A percentile compares a stretch with the other conserved stretches of the same genome.
These are phyloP conservation scores for Ustilago trichophora DNA, from an alignment of 1,284 basidiomycete species.

Conservation along the genomic window DNA sequence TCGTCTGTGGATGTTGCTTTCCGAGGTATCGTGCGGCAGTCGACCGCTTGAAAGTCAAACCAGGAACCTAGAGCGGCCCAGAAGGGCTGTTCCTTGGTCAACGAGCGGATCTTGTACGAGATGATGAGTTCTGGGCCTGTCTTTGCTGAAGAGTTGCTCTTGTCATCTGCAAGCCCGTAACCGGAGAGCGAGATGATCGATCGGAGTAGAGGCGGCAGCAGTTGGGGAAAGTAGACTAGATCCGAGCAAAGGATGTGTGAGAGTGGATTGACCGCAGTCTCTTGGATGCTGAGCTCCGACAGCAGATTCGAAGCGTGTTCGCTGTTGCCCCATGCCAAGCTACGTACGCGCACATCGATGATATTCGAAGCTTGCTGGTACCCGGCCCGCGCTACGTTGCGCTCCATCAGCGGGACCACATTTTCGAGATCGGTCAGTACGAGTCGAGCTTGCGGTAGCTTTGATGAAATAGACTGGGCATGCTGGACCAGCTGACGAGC, in stretches of 20 bases:
- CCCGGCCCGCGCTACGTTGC: conserved; percentile 49
- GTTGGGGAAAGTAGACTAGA: conserved; percentile 64
- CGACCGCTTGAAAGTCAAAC: conserved; percentile 77
- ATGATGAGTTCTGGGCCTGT: conserved; percentile 52
- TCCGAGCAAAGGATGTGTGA: conserved; percentile 64
- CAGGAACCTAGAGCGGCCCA: conserved; percentile 83
- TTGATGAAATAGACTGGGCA: background rate
- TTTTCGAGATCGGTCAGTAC: conserved; percentile 63
- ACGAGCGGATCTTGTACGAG: conserved; percentile 77
- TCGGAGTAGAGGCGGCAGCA: conserved; percentile 59
- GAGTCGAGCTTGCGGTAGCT: conserved; percentile 8
- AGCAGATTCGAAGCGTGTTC: conserved; percentile 28
- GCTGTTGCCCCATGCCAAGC: conserved; percentile 57
- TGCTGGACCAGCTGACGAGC: conserved; percentile 38
- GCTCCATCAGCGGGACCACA: conserved; percentile 57
- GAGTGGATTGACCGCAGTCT: conserved; percentile 10
- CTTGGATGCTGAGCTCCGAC: conserved; percentile 11
- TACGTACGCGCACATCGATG: conserved; percentile 31
- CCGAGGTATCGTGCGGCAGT: conserved; percentile 21
- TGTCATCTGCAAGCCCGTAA: background rate
- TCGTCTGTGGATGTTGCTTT: background rate
- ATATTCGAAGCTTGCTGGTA: conserved; percentile 2
- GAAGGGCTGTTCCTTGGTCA: conserved; percentile 79
- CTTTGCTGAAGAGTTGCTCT: background rate
- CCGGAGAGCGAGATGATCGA: conserved; percentile 55